These are phyloP conservation scores for Lactarius evosmus DNA, from an alignment of 768 basidiomycete species.

Conservation along the genomic window DNA sequence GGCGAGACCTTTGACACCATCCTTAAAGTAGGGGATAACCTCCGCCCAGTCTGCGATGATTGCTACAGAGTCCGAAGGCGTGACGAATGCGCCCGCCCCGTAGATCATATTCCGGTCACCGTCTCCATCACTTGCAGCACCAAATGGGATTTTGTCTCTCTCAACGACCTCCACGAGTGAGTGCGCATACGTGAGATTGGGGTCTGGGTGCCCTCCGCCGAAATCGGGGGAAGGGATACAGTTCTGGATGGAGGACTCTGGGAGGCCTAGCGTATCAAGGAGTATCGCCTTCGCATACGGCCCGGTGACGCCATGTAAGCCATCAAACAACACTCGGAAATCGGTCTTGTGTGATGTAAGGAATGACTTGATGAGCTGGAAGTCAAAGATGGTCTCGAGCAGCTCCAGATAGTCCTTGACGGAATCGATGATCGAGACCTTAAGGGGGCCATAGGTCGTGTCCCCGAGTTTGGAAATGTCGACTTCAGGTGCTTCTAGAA, in stretches of 20 bases:
- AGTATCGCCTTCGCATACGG: conserved; percentile 92
- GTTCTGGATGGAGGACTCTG: conserved; percentile 82
- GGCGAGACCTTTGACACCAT: conserved; percentile 92
- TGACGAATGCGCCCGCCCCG: conserved; percentile 96
- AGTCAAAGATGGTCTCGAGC: conserved; percentile 90
- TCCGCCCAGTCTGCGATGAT: conserved; percentile 98
- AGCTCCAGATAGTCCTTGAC: conserved; percentile 84
- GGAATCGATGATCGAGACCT: conserved; percentile 91
- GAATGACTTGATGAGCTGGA: conserved; percentile 87
- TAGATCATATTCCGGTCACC: conserved; percentile 99
- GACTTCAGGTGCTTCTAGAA: conserved; percentile 71
- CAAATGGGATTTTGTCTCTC: conserved; percentile 79
- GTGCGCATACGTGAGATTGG: conserved; percentile 97
- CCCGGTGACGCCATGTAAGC: conserved; percentile 93
- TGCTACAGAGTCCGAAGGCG: conserved; percentile 95
- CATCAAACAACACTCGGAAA: conserved; percentile 91
- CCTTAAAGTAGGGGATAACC: conserved; percentile 87
- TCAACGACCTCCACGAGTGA: conserved; percentile 91
- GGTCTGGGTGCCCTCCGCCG: conserved; percentile 97
- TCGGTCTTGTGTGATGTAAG: conserved; percentile 62
- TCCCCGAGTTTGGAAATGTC: conserved; percentile 83
- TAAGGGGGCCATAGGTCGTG: conserved; percentile 73
- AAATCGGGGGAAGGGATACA: conserved; percentile 91
- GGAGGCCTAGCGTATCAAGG: conserved; percentile 76
- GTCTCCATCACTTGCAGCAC: conserved; percentile 96